Base-by-base conservation (phyloP, 73 alveolate species). In the Effrenium voratum region DNA sequence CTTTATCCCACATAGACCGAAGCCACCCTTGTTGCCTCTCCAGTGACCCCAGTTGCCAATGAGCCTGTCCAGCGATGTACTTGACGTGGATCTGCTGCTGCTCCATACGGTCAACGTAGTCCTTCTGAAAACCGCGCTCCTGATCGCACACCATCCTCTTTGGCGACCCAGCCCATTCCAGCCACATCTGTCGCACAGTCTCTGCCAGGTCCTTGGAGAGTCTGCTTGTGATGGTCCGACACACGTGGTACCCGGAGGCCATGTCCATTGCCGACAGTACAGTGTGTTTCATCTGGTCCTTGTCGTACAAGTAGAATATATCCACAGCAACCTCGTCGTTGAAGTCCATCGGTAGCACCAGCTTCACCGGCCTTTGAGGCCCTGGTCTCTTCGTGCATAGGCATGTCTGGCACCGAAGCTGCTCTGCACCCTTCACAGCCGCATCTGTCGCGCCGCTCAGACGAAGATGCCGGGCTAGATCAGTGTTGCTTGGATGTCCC, bases 271-370 rank as follows among this genome's bases (percentile, higher is more conserved):
- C n/a, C 36, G 70, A 52, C 0, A 85, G 82, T 2, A 70, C 45
- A 5, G 72, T 59, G 1, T 57, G 43, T 22, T 59, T 57, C 40
- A 0, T 16, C 30, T 8, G 45, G 26, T 85, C 80, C 16, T 30
- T 30, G 32, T 46, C 72, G 46, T 85, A 60, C 15, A 85, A 19
- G 34, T 70, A 85, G 45, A 85, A 13, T 5, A 85, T 0, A 26
- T 85, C 93, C n/a, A 60, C 59, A 2, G 80, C 93, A 15, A 85
- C 63, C 57, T 24, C 59, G 12, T 85, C 93, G 38, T 85, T 85
- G 93, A 85, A 57, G 30, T 66, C 55, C 34, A 55, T 26, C 16
- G 55, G 24, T 1, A 30, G 13, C 6, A 41, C 93, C 0, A 47
- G 38, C 28, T 68, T 50, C 38, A 49, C 66, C n/a, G 72, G 80